These are phyloP conservation scores for Hypoxylon lienhwacheense DNA, from an alignment of 495 filamentous ascomycete genomes.

Conservation along the genomic window DNA sequence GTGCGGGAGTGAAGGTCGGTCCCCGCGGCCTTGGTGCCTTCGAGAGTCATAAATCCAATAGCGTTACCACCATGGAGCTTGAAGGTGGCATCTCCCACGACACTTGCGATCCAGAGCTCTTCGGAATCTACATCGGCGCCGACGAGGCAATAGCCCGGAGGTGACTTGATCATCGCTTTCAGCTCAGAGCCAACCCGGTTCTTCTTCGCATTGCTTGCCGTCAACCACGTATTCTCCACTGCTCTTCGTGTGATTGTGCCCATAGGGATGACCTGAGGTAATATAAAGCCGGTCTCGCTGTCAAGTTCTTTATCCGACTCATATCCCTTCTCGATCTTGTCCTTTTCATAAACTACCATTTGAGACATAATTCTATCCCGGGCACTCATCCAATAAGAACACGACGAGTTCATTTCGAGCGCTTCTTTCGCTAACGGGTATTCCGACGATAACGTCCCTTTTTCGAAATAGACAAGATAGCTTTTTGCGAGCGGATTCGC, in stretches of 20 bases:
- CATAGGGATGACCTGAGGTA: conserved; percentile 99
- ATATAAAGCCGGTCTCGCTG: conserved; percentile 66
- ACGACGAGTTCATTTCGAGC: conserved; percentile 96
- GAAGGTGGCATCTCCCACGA: conserved; percentile 93
- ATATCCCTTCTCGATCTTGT: conserved; percentile 43
- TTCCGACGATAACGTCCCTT: conserved; percentile 80
- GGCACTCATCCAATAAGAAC: conserved; percentile 98
- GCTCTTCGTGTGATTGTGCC: conserved; percentile 95
- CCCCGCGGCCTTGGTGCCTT: conserved; percentile 89
- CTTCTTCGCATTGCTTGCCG: conserved; percentile 91
- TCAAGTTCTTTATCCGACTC: conserved; percentile 6
- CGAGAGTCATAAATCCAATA: conserved; percentile 97
- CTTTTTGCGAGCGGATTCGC: conserved; percentile 84
- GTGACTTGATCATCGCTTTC: conserved; percentile 94
- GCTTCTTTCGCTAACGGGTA: conserved; percentile 90
- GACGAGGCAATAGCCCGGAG: conserved; percentile 88
- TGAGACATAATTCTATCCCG: conserved; percentile 89
- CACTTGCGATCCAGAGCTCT: conserved; percentile 96
- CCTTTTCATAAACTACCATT: conserved; percentile 83
- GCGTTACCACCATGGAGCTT: conserved; percentile 93
- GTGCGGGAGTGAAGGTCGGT: conserved; percentile 96
- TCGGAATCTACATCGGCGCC: conserved; percentile 99
- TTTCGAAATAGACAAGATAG: conserved; percentile 89
- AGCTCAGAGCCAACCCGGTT: conserved; percentile 96
- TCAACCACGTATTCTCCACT: conserved; percentile 98